A percentile compares a stretch with the other conserved stretches of the same genome.
Evolutionary conservation across 371 early-diverging fungal genomes (phyloP).

Genomic region (Lichtheimia corymbifera): DNA sequence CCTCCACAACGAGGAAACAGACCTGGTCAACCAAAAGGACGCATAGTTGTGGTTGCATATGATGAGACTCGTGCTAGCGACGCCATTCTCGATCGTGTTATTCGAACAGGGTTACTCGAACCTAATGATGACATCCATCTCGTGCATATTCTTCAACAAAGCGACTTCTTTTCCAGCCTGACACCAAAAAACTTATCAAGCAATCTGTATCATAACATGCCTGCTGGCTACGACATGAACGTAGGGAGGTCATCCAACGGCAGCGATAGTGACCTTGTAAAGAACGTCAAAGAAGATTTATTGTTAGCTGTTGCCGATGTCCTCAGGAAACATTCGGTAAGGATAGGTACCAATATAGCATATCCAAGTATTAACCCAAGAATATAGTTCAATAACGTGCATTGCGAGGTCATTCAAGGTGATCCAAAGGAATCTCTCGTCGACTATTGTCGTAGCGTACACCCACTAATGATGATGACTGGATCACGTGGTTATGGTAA

Average conservation of each 20-base stretch:
- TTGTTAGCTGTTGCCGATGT: conserved; percentile 10
- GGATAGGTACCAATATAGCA: background rate
- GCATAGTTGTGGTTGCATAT: conserved; percentile 9
- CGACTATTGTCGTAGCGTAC: conserved; percentile 31
- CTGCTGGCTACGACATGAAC: too few relatives aligned
- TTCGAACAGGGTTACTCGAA: conserved; percentile 12
- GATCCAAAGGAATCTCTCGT: conserved; percentile 34
- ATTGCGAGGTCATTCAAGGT: conserved; percentile 33
- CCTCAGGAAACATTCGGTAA: conserved; percentile 8
- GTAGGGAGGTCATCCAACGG: too few relatives aligned
- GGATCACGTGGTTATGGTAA: conserved; percentile 31
- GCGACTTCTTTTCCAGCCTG: background rate
- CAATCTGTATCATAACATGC: too few relatives aligned
- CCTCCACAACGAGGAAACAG: background rate
- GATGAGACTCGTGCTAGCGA: conserved; percentile 8
- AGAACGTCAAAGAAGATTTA: conserved; percentile 11
- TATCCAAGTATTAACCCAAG: background rate
- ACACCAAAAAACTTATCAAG: background rate
- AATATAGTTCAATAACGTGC: conserved; percentile 30
- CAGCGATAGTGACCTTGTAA: background rate
- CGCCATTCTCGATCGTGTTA: conserved; percentile 7
- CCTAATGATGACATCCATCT: conserved; percentile 9
- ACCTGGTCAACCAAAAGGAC: background rate
- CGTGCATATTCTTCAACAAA: conserved; percentile 5
- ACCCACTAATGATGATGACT: conserved; percentile 32